These are phyloP conservation scores for Calocybe cyanea DNA, from an alignment of 768 basidiomycete species.

Conservation along the genomic window DNA sequence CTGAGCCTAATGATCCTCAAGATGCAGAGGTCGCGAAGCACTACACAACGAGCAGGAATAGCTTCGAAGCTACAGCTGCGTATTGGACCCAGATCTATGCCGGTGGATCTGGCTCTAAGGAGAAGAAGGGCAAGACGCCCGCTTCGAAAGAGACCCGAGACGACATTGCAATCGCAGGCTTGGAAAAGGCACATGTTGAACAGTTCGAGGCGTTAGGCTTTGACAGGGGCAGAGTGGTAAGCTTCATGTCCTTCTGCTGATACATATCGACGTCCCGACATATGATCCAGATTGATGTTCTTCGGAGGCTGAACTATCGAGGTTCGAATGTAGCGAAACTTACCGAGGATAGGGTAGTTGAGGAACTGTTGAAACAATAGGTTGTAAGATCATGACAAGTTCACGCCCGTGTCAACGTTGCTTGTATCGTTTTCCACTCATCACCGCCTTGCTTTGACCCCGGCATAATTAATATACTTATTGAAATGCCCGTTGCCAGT, in stretches of 20 bases:
- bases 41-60: constrained; percentile 80
- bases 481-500: not conserved
- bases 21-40: constrained; percentile 98
- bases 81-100: constrained; percentile 96
- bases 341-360: constrained; percentile 78
- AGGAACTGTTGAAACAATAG: constrained; percentile 70
- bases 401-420: not conserved
- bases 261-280: constrained; percentile 2
- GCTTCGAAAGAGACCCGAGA: constrained; percentile 44
- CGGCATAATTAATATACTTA: not conserved
- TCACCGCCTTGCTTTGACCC: not conserved
- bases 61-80: constrained; percentile 88
- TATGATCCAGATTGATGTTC: constrained; percentile 70
- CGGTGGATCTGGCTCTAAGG: constrained; percentile 55
- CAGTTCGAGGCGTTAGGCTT: constrained; percentile 85
- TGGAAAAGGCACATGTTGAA: constrained; percentile 80
- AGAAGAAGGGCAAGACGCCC: constrained; percentile 36
- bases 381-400: not conserved
- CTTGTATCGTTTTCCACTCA: constrained; percentile 6
- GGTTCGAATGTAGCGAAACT: constrained; percentile 77
- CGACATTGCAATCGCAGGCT: constrained; percentile 74
- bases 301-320: constrained; percentile 84
- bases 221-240: constrained; percentile 75
- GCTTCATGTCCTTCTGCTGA: not conserved
- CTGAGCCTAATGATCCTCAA: constrained; percentile 95